Base-by-base conservation (phyloP, 495 filamentous ascomycete species). In the Neurospora africana region DNA sequence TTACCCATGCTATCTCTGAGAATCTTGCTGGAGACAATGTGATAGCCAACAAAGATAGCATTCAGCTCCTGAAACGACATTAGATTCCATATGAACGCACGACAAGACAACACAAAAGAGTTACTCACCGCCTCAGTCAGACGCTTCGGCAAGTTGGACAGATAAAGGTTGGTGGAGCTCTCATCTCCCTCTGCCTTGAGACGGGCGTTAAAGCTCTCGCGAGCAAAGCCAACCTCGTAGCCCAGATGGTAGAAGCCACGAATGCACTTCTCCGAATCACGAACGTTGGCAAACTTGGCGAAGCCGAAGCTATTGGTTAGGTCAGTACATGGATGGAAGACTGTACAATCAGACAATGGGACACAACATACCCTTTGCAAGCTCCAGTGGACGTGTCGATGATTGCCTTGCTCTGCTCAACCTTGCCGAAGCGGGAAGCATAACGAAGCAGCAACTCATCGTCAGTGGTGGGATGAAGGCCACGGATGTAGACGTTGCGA, bases 201-300 rank as follows among this genome's bases (percentile, higher is more conserved):
- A 74, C 95, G 91, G 72, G 93, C 91, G 78, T 98, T 98, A 83
- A 97, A 97, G 13, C 93, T 97, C 82, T 98, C 93, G 78, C 92
- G 87, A 73, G 96, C 95, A 82, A 97, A 99, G 77, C 94, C 95
- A 72, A 95, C 94, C 83, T 99, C 95, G 77, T 98, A 98, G 47
- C 94, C 94, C 70, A 94, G 87, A 76, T 91, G 90, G 79, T 93
- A 93, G 78, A 99, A 96, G n/a, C 91, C 95, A 43, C 93, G 92
- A 81, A 99, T 98, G 82, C 94, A 98, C 73, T 91, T 91, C 83
- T 98, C 93, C 19, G 95, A 96, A 73, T 97, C 91, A 35, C 90
- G 89, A 76, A 92, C 91, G 76, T 91, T 91, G 81, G 87, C 90
- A 79, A 94, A 99, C 79, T 95, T 94, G 76, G 97, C 93, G 80